Percentiles rank a stretch among this genome's conserved stretches.
Evolutionary conservation across 768 basidiomycete species (phyloP).

Genomic region (Termitomyces titanicus): DNA sequence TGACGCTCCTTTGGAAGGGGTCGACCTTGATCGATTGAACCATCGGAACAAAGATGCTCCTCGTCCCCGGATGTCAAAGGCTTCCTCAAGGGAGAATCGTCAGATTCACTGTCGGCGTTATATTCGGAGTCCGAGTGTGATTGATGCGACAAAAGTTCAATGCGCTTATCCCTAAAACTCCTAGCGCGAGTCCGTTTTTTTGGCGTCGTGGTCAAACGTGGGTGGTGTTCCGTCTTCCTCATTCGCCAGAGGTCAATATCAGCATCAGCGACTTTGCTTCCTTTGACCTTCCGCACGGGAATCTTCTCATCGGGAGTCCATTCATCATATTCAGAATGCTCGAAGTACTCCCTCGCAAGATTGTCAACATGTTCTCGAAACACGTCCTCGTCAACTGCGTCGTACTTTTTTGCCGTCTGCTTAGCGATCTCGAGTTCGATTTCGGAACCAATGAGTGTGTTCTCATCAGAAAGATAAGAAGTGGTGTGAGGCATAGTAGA

Average conservation of each 20-base stretch:
- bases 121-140: neutral
- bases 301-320: conserved; percentile 1
- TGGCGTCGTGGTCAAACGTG: neutral
- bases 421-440: neutral
- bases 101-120: neutral
- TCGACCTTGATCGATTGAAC: neutral
- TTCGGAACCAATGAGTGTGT: neutral
- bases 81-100: neutral
- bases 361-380: neutral
- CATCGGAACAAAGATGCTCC: neutral
- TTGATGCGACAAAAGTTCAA: neutral
- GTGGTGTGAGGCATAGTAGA: neutral
- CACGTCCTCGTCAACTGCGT: neutral
- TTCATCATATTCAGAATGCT: conserved; percentile 2
- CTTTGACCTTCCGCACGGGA: neutral
- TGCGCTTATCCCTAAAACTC: neutral
- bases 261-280: neutral
- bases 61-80: neutral
- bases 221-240: neutral
- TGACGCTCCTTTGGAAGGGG: neutral
- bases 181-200: neutral
- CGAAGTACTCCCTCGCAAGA: neutral
- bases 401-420: too few relatives aligned
- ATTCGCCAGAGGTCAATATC: conserved; percentile 1
- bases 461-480: neutral